Evolutionary conservation across 768 basidiomycete genomes (phyloP).

Genomic region (Royoungia palumana): DNA sequence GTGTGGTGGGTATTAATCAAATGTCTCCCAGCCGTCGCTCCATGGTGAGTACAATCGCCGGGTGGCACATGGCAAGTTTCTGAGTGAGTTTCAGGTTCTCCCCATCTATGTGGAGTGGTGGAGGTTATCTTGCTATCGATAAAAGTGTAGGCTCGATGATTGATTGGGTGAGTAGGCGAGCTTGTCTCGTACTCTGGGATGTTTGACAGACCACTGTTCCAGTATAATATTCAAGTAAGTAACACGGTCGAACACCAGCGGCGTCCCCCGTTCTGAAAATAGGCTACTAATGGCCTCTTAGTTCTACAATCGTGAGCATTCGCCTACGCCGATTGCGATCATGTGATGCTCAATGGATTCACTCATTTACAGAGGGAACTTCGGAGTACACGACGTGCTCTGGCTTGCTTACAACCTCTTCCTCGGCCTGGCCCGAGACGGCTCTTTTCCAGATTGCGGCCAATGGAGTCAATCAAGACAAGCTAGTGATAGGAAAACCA

Average conservation of each 20-base stretch:
- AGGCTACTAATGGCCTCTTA: neutral
- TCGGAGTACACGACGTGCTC: constrained; percentile 39
- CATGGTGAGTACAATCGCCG: constrained; percentile 11
- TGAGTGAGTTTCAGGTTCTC: constrained; percentile 14
- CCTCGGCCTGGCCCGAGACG: constrained; percentile 40
- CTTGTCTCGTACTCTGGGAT: too few relatives aligned
- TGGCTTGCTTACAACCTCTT: constrained; percentile 38
- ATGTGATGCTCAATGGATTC: neutral
- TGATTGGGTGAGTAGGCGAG: constrained; percentile 37
- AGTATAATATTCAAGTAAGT: constrained; percentile 39
- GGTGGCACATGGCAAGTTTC: neutral
- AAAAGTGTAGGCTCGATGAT: constrained; percentile 40
- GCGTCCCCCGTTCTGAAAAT: neutral
- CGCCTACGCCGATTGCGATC: neutral
- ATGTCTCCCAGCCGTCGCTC: constrained; percentile 11
- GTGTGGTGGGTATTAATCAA: neutral
- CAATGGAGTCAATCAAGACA: constrained; percentile 54
- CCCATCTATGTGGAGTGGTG: constrained; percentile 16
- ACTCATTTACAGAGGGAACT: constrained; percentile 30
- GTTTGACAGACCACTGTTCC: neutral
- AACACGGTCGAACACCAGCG: too few relatives aligned
- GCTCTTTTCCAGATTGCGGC: constrained; percentile 48
- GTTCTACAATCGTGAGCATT: constrained; percentile 29
- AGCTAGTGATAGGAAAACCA: constrained; percentile 78
- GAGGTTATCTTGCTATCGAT: constrained; percentile 38